A percentile compares a stretch with the other conserved stretches of the same genome.
phyloP scores from a whole-genome alignment of 495 filamentous ascomycete genomes.

The Lineolata rhizophorae region DNA sequence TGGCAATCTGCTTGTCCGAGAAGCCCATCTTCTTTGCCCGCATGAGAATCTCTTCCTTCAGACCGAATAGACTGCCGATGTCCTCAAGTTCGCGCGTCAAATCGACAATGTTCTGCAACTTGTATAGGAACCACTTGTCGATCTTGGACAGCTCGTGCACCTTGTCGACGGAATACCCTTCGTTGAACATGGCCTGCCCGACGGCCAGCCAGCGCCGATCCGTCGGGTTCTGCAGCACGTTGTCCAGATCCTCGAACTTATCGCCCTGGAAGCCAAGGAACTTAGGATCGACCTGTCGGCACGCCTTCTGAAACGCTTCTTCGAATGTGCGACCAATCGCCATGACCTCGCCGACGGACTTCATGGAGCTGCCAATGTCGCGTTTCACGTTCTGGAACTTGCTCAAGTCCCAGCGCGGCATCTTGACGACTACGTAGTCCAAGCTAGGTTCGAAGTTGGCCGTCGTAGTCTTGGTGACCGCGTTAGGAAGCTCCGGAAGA shows the following conservation, averaged over 20 bases:
- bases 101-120: constrained; percentile 89
- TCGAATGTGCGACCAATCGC: constrained; percentile 96
- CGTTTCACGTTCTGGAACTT: constrained; percentile 98
- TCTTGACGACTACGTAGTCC: constrained; percentile 96
- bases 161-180: constrained; percentile 76
- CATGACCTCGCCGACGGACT: constrained; percentile 98
- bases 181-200: constrained; percentile 93
- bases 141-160: constrained; percentile 92
- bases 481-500: constrained; percentile 85
- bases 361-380: constrained; percentile 91
- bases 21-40: constrained; percentile 96
- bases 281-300: constrained; percentile 81
- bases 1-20: constrained; percentile 86
- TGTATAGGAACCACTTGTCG: constrained; percentile 91
- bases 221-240: constrained; percentile 72
- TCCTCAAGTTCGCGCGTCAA: constrained; percentile 71
- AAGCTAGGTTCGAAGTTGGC: constrained; percentile 96
- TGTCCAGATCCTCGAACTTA: constrained; percentile 81
- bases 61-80: constrained; percentile 62
- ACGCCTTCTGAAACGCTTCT: constrained; percentile 97
- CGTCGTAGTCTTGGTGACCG: constrained; percentile 93
- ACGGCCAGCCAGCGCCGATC: constrained; percentile 94
- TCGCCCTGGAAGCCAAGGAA: constrained; percentile 90
- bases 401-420: constrained; percentile 87
- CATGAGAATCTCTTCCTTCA: constrained; percentile 68